phyloP scores from a whole-genome alignment of 352 stramenopile genomes.

The Phytophthora citricola region DNA sequence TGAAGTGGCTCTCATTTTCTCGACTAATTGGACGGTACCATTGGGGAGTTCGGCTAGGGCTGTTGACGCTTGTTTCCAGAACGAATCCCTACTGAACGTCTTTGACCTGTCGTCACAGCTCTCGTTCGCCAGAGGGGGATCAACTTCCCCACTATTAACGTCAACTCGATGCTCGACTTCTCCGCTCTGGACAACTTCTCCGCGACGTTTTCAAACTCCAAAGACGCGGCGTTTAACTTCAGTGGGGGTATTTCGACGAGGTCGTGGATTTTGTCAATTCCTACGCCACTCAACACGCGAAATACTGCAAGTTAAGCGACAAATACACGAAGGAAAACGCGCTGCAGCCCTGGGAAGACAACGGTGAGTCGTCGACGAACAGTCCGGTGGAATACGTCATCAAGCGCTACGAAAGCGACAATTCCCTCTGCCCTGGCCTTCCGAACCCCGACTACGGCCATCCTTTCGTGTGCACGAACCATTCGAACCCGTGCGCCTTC shows the following conservation, averaged over 20 bases:
- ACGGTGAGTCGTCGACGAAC: slow-evolving; percentile 6
- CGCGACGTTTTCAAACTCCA: slow-evolving; percentile 28
- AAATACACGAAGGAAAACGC: slow-evolving; percentile 44
- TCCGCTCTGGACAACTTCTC: slow-evolving; percentile 49
- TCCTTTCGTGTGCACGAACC: slow-evolving; percentile 18
- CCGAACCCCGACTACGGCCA: slow-evolving; percentile 16
- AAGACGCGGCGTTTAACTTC: slow-evolving; percentile 38
- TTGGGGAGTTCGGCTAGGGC: slow-evolving; percentile 49
- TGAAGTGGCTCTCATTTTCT: slow-evolving; percentile 54
- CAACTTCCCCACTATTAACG: slow-evolving; percentile 47
- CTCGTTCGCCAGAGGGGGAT: slow-evolving; percentile 62
- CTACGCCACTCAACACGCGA: slow-evolving; percentile 28
- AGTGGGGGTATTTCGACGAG: slow-evolving; percentile 22
- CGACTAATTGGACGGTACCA: slow-evolving; percentile 57
- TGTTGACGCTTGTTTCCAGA: slow-evolving; percentile 67
- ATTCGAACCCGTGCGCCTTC: slow-evolving; percentile 23
- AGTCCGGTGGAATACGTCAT: slow-evolving; percentile 18
- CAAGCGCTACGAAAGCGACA: slow-evolving; percentile 10
- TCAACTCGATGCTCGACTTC: slow-evolving; percentile 53
- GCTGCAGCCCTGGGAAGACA: slow-evolving; percentile 47
- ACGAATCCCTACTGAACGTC: slow-evolving; percentile 60
- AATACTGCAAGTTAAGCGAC: slow-evolving; percentile 26
- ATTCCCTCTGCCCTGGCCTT: slow-evolving; percentile 8
- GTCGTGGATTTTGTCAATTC: slow-evolving; percentile 39
- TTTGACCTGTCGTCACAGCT: slow-evolving; percentile 58